Evolutionary conservation across 495 filamentous ascomycete species (phyloP), one percentile per base, ranked within the genome.

Genomic region (Aspergillus leporis): DNA sequence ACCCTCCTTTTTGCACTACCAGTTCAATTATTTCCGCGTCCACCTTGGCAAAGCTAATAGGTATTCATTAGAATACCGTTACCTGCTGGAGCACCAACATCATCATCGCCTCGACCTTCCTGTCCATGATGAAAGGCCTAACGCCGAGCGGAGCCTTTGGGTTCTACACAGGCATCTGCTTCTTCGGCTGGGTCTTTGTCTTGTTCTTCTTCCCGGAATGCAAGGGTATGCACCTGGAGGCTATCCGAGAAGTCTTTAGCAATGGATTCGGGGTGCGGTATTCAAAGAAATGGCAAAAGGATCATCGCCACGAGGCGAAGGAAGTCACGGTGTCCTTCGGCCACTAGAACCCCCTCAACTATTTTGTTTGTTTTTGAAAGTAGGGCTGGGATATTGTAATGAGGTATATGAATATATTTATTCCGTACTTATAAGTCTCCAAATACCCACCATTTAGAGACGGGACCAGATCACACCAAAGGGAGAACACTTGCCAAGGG

Each of bases 81-180:
- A 45, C 71, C 9, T 77, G 70, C 69, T 81, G 76, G 77, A 75
- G 73, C 22, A 68, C 69, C 43, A 80, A 81, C 58, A 69, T 81
- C 56, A 78, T 81, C 62, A 68, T 81, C 49, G 63, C 76, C 6
- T 78, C 75, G 16, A 79, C 77, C 2, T 81, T 81, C 66, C 61
- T 81, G 16, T 70, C 75, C 0, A 63, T 70, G 66, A 80, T 81
- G 77, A 66, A 80, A 55, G 64, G 66, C 48, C 72, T 66, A 7
- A 76, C 77, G 0, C 78, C 77, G 0, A 71, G 66, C 16, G 77
- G 78, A 7, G 73, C 78, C 0, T 81, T 80, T 52, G 78, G 77
- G 14, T 80, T 81, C 59, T 81, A 79, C 58, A 74, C 74, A 10
- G 76, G 62, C 3, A 73, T 81, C 21, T 78, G 71, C 55, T 63